Evolutionary conservation across 2,329 filamentous ascomycete species (phyloP).

Genomic region (Aspergillus glaucus): DNA sequence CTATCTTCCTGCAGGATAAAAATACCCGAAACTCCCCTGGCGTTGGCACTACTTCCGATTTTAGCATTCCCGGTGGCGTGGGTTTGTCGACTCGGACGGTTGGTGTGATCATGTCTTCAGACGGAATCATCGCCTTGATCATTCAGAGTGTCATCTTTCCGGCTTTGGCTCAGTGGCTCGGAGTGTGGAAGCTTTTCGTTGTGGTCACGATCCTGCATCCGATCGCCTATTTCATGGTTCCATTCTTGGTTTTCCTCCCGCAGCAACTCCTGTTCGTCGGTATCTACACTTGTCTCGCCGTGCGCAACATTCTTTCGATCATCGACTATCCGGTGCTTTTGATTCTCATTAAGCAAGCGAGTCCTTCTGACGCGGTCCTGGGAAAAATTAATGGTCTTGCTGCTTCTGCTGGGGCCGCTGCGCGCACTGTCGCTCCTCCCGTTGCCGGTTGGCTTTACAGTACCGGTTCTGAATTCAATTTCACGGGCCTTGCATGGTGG

Average conservation of each 20-base stretch:
- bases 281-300: conserved; percentile 59
- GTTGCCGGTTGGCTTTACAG: conserved; percentile 63
- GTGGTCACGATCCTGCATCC: conserved; percentile 61
- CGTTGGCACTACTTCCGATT: conserved; percentile 31
- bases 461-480: conserved; percentile 50
- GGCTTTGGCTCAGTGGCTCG: conserved; percentile 55
- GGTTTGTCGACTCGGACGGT: conserved; percentile 61
- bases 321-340: conserved; percentile 62
- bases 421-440: conserved; percentile 63
- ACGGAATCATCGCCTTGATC: conserved; percentile 64
- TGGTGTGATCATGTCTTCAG: conserved; percentile 61
- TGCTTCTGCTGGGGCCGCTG: conserved; percentile 64
- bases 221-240: conserved; percentile 61
- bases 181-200: conserved; percentile 62
- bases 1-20: conserved; percentile 83
- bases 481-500: conserved; percentile 61
- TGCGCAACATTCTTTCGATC: conserved; percentile 64
- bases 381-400: conserved; percentile 68
- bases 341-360: conserved; percentile 67
- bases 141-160: conserved; percentile 69
- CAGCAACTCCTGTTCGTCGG: conserved; percentile 49
- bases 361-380: conserved; percentile 55
- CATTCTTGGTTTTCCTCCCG: conserved; percentile 59
- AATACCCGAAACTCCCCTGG: conserved; percentile 27
- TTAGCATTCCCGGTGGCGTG: conserved; percentile 59